Evolutionary conservation across 2,329 filamentous ascomycete species (phyloP).

Genomic region (Seiridium cupressi): DNA sequence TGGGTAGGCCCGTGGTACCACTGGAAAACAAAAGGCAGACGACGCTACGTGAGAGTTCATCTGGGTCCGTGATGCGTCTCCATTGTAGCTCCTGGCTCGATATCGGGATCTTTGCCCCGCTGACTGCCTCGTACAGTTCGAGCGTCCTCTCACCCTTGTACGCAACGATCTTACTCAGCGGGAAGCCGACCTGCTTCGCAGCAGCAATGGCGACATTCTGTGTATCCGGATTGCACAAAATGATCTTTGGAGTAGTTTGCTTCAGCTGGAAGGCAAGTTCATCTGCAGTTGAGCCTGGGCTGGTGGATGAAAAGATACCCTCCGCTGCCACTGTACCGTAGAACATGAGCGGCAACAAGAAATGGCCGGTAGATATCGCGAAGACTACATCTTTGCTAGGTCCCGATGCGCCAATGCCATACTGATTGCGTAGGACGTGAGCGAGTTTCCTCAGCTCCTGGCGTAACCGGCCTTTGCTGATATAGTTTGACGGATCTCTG

Average conservation of each 20-base stretch:
- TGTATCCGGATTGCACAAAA: conserved; percentile 47
- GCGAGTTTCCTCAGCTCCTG: conserved; percentile 50
- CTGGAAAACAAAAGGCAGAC: conserved; percentile 47
- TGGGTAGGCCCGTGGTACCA: conserved; percentile 47
- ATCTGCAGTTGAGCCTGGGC: conserved; percentile 18
- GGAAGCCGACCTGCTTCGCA: conserved; percentile 42
- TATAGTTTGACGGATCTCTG: conserved; percentile 45
- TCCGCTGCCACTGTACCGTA: conserved; percentile 20
- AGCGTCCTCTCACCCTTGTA: conserved; percentile 37
- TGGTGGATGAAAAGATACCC: conserved; percentile 23
- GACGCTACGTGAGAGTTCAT: conserved; percentile 37
- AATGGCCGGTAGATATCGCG: conserved; percentile 21
- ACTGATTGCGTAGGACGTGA: conserved; percentile 45
- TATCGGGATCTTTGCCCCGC: conserved; percentile 27
- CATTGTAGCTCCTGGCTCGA: conserved; percentile 44
- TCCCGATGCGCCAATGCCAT: conserved; percentile 18
- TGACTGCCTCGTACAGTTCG: conserved; percentile 25
- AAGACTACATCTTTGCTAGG: conserved; percentile 21
- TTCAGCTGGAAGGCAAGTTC: conserved; percentile 32
- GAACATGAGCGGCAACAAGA: conserved; percentile 22
- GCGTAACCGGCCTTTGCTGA: conserved; percentile 52
- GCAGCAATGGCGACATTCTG: conserved; percentile 46
- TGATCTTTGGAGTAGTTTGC: conserved; percentile 34
- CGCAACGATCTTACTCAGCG: conserved; percentile 45
- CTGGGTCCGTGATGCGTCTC: conserved; percentile 49